phyloP scores from a whole-genome alignment of 768 basidiomycete genomes.

The Cystofilobasidium macerans region DNA sequence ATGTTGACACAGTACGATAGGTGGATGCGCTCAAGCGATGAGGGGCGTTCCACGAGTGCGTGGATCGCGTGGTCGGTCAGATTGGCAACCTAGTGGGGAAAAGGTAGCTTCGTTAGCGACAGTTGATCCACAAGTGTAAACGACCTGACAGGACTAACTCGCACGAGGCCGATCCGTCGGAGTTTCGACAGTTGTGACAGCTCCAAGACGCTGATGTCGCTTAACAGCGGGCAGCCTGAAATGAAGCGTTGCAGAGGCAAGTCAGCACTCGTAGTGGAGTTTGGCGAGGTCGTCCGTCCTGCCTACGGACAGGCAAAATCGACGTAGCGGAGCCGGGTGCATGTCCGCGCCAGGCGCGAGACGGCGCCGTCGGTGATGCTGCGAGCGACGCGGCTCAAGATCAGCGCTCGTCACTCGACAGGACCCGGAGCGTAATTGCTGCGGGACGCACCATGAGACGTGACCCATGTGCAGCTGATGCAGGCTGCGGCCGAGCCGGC shows the following conservation, averaged over 20 bases:
- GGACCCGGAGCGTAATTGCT: background rate
- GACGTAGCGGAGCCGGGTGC: constrained; percentile 83
- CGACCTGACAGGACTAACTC: constrained; percentile 41
- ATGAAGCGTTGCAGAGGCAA: background rate
- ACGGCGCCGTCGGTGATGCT: constrained; percentile 86
- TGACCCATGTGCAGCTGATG: constrained; percentile 95
- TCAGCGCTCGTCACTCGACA: background rate
- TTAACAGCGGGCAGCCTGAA: constrained; percentile 69
- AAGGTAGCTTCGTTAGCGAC: background rate
- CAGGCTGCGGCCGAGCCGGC: constrained; percentile 75
- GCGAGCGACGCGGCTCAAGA: background rate
- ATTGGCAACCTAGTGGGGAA: constrained; percentile 48
- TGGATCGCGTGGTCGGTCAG: constrained; percentile 90
- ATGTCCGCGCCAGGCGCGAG: constrained; percentile 66
- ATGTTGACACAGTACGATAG: constrained; percentile 95
- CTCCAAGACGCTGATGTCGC: constrained; percentile 90
- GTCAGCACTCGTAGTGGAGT: background rate
- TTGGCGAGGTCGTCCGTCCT: constrained; percentile 7
- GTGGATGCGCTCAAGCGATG: constrained; percentile 86
- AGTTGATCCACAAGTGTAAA: too few species aligned
- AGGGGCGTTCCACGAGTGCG: constrained; percentile 70
- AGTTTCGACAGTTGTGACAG: constrained; percentile 75
- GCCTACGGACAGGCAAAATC: constrained; percentile 78
- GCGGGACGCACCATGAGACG: constrained; percentile 43
- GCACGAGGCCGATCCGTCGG: constrained; percentile 85